Conservation (phyloP, 2,329 filamentous ascomycete species). For the Alternaria gansuensis region DNA sequence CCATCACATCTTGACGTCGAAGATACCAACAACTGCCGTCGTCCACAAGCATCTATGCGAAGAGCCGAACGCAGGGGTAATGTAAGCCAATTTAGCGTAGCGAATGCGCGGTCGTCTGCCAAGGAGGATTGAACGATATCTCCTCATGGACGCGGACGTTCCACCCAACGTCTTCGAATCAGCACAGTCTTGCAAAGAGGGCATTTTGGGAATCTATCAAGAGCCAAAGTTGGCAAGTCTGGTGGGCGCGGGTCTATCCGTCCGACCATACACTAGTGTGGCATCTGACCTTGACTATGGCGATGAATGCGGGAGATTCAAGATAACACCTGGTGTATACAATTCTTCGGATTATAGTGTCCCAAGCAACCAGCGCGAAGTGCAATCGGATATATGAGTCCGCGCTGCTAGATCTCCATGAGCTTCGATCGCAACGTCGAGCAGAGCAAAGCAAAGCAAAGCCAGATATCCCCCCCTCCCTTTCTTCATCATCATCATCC, state of each 20-base stretch:
- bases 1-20: not conserved
- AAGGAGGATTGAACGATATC: slow-evolving; percentile 20
- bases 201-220: not conserved
- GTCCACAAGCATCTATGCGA: not conserved
- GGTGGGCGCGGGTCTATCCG: slow-evolving; percentile 2
- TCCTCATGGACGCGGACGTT: not conserved
- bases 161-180: not conserved
- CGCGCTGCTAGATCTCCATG: not conserved
- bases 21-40: slow-evolving; percentile 17
- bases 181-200: not conserved
- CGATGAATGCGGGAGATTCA: not conserved
- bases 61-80: slow-evolving; percentile 24
- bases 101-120: slow-evolving; percentile 21
- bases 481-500: not conserved
- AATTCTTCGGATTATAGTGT: not conserved
- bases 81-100: slow-evolving; percentile 23
- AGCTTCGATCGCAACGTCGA: not conserved
- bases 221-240: not conserved
- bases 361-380: not conserved
- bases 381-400: not conserved
- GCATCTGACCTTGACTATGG: not conserved
- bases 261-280: not conserved
- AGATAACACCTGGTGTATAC: not conserved
- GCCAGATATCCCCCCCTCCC: not conserved
- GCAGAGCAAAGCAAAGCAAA: not conserved